A percentile compares a stretch with the other conserved stretches of the same genome.
These are phyloP conservation scores for Mikania micrantha DNA, from an alignment of 129 eudicot species.

Conservation along the genomic window DNA sequence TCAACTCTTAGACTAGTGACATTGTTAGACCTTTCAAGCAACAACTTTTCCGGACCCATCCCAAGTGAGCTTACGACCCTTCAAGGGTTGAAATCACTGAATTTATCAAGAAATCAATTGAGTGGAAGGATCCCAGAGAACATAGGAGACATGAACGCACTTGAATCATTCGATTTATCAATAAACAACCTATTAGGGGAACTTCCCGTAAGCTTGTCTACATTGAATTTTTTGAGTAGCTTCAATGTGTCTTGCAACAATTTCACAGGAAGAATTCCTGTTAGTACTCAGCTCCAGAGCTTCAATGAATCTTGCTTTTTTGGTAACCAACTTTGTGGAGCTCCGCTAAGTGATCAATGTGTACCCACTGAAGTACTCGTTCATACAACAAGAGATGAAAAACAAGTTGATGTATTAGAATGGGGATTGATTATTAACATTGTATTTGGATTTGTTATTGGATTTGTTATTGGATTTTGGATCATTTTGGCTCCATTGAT, in stretches of 20 bases:
- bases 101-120: not conserved
- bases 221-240: not conserved
- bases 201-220: not conserved
- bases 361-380: not conserved
- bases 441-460: not conserved
- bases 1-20: not conserved
- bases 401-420: not conserved
- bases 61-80: not conserved
- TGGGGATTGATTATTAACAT: constrained; percentile 13
- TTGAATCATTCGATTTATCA: not conserved
- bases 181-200: not conserved
- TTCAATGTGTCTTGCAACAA: not conserved
- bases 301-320: not conserved
- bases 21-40: not conserved
- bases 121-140: not conserved
- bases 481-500: constrained; percentile 7
- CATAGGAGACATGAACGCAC: not conserved
- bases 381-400: not conserved
- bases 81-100: not conserved
- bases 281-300: not conserved
- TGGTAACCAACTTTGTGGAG: not conserved
- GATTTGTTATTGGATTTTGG: constrained; percentile 9
- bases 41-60: not conserved
- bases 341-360: not conserved
- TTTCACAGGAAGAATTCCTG: not conserved